phyloP scores from a whole-genome alignment of 2,329 filamentous ascomycete genomes.

The Fusarium secorum region DNA sequence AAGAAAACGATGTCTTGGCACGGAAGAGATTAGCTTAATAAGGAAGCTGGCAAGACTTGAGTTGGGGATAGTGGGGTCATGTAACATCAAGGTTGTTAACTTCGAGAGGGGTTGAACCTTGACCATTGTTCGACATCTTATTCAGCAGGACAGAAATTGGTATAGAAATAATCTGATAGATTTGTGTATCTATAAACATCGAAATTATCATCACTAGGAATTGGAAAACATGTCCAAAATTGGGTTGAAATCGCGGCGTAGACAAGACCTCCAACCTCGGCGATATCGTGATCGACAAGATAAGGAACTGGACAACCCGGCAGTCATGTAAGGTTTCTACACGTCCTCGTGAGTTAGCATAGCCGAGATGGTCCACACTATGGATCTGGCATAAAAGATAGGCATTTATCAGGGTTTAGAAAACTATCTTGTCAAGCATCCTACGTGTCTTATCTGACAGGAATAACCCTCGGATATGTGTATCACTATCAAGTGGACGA shows the following conservation, averaged over 20 bases:
- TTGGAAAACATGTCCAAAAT: accelerated
- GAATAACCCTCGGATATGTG: not conserved
- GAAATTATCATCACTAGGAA: accelerated
- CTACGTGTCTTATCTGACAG: not conserved
- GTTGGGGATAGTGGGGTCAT: conserved; percentile 5
- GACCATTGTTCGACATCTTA: not conserved
- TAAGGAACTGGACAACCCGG: not conserved
- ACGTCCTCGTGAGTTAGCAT: not conserved
- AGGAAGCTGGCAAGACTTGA: conserved; percentile 23
- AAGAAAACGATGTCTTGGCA: conserved; percentile 22
- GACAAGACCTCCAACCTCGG: not conserved
- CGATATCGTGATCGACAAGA: conserved; percentile 12
- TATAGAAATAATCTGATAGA: accelerated
- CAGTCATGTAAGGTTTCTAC: not conserved
- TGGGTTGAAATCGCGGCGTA: accelerated
- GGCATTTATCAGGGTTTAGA: not conserved
- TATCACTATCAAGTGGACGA: accelerated
- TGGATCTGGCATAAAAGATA: not conserved
- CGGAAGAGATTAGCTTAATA: conserved; percentile 17
- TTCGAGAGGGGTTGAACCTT: conserved; percentile 1
- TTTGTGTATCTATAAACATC: accelerated
- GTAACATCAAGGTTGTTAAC: conserved; percentile 9
- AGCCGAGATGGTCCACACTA: not conserved
- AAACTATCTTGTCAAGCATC: not conserved
- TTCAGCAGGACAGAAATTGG: accelerated